Evolutionary conservation across 2,329 filamentous ascomycete species (phyloP).

Genomic region (Stenocarpella maydis): DNA sequence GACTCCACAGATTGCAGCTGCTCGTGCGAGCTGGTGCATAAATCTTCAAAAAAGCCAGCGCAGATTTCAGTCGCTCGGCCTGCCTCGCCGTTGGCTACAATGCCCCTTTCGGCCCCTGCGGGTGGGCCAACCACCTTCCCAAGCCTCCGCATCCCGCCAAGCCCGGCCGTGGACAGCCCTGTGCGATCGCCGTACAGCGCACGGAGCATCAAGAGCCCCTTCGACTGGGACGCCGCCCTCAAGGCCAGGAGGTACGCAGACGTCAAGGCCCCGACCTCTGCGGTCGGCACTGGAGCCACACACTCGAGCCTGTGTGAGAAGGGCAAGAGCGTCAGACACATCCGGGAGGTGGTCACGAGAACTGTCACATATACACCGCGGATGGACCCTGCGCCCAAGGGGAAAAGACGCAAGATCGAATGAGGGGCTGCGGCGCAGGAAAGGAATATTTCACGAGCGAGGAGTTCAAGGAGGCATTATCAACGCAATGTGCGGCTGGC

Average conservation of each 20-base stretch:
- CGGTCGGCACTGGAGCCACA: slow-evolving; percentile 21
- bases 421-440: slow-evolving; percentile 37
- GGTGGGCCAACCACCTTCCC: slow-evolving; percentile 68
- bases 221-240: slow-evolving; percentile 79
- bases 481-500: slow-evolving; percentile 18
- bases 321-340: slow-evolving; percentile 70
- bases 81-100: slow-evolving; percentile 44
- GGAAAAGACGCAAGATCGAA: slow-evolving; percentile 83
- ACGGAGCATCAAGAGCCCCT: slow-evolving; percentile 71
- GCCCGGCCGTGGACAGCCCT: slow-evolving; percentile 75
- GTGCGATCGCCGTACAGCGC: slow-evolving; percentile 80
- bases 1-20: slow-evolving; percentile 65
- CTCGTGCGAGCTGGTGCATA: slow-evolving; percentile 61
- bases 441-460: slow-evolving; percentile 22
- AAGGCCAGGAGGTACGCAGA: slow-evolving; percentile 71
- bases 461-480: slow-evolving; percentile 27
- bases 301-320: slow-evolving; percentile 56
- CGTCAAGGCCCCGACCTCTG: slow-evolving; percentile 47
- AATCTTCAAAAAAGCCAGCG: slow-evolving; percentile 53
- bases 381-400: slow-evolving; percentile 89
- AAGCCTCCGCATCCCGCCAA: slow-evolving; percentile 79
- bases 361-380: slow-evolving; percentile 90
- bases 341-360: slow-evolving; percentile 91
- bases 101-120: slow-evolving; percentile 67
- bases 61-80: slow-evolving; percentile 37